Base-by-base conservation (phyloP, 352 stramenopile genomes). In the Globisporangium nodosum region DNA sequence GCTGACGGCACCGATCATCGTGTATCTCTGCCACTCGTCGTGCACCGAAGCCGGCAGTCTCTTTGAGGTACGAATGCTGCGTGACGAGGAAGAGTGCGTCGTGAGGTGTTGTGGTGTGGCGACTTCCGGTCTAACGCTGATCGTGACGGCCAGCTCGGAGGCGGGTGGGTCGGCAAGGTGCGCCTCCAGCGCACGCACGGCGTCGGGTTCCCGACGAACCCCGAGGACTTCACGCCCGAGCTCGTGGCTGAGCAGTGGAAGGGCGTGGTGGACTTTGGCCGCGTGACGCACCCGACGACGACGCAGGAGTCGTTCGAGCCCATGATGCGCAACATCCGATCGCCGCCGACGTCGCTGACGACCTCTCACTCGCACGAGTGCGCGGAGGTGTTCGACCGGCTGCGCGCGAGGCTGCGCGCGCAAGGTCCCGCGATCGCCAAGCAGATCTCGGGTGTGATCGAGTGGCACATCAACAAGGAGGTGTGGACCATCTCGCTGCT, bases 401-500 rank as follows among this genome's bases (percentile, higher is more conserved):
- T 90, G 52, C 73, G 74, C 54, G 39, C 49, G 20, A 78, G 68
- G 50, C 65, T 90, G 49, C 71, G 71, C 43, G 65, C 66, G 16
- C 69, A 78, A 33, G 72, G 74, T 7, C 31, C 65, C 1, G 52
- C 65, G n/a, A 65, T 87, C 33, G 71, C 68, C 33, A 84, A 81
- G 57, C 74, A 85, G 60, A 87, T 87, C 50, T 73, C 69, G 42
- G 78, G 78, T 43, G 74, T 87, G 42, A 53, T 84, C 15, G 71
- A 87, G 58, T 90, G 80, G 80, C 74, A 76, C 58, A 85, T 90
- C 54, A 87, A 84, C 70, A 81, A 87, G 57, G 73, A 87, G 30
- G 64, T 75, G 31, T 90, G 74, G 76, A 86, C 77, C 52, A 76
- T 90, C 47, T 73, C 68, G 16, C 61, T 89, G n/a, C 52, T 83